A percentile compares a stretch with the other conserved stretches of the same genome.
These are phyloP conservation scores for Ilyonectria mors-panacis DNA, from an alignment of 2,329 filamentous ascomycete genomes.

Conservation along the genomic window DNA sequence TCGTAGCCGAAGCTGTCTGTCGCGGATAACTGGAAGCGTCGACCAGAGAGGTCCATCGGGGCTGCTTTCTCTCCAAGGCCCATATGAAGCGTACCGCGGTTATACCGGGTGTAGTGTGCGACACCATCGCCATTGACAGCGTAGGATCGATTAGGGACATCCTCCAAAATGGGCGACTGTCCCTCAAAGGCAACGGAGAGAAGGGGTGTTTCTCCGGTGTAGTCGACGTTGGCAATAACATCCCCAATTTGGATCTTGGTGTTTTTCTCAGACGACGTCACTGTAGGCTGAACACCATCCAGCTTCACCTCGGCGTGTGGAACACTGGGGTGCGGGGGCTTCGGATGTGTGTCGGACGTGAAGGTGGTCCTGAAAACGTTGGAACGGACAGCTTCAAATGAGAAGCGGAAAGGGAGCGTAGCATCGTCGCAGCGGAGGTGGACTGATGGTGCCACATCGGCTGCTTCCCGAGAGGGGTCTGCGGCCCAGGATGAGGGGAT, in stretches of 20 bases:
- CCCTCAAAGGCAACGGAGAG: constrained; percentile 67
- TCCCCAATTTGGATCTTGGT: constrained; percentile 61
- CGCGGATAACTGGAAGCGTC: constrained; percentile 76
- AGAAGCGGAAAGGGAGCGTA: constrained; percentile 66
- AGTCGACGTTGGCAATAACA: constrained; percentile 71
- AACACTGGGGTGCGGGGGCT: constrained; percentile 76
- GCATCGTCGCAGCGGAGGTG: constrained; percentile 44
- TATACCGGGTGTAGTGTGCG: constrained; percentile 76
- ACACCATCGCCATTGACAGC: constrained; percentile 72
- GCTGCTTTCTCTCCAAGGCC: constrained; percentile 81
- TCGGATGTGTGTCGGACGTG: constrained; percentile 71
- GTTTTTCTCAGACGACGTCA: not conserved
- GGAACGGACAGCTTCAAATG: constrained; percentile 72
- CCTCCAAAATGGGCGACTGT: constrained; percentile 70
- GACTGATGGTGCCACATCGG: constrained; percentile 44
- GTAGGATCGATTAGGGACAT: constrained; percentile 77
- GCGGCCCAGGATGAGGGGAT: constrained; percentile 48
- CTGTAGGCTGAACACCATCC: constrained; percentile 24
- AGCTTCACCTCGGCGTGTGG: constrained; percentile 54
- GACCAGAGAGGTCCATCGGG: constrained; percentile 79
- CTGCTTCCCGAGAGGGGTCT: constrained; percentile 46
- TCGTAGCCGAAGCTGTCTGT: constrained; percentile 84
- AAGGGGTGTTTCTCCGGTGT: constrained; percentile 67
- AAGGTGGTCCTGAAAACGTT: constrained; percentile 80
- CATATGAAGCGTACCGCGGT: constrained; percentile 74